Base-by-base conservation (phyloP, 345 rosid species). In the Murraya paniculata region DNA sequence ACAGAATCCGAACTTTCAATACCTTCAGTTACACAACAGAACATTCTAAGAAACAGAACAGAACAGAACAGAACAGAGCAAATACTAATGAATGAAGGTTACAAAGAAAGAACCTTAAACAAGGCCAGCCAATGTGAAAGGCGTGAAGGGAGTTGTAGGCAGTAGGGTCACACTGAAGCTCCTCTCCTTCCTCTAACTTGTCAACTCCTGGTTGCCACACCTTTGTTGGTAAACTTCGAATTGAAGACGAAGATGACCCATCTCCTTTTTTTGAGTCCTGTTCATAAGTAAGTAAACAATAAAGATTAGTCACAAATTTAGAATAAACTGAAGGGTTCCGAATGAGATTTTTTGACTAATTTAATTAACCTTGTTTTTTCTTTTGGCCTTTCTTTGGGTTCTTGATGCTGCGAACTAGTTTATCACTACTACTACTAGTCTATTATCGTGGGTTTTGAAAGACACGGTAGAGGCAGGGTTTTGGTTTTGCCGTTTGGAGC, bases 161-260 rank as follows among this genome's bases (percentile, higher is more conserved):
- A 77, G 98, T 90, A 24, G 93, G 92, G 78, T 94, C 99, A 59
- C 97, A 94, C 84, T 92, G 98, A 71, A 97, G 99, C 79, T 94
- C 98, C 75, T 97, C 98, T 68, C 93, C 99, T 64, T 94, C 98
- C 88, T 91, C 98, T 27, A 94, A 84, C 85, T 90, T 89, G 86
- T 97, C 98, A 2, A 94, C 98, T 66, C 99, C 99, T 71, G 98
- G 98, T 77, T 90, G 97, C 99, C 98, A 97, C 77, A 97, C 94
- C 87, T 87, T 92, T 7, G 93, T 77, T 10, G 95, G 97, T 81
- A 86, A 78, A 68, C 87, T 67, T 1, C 97, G 93, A 25, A 79
- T 56, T 4, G 87, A 74, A 13, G 94, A 87, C 5, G 97, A 82
- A 38, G 94, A 87, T 74, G 92, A 87, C 69, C 86, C 94, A 81